Base-by-base conservation (phyloP, 2,329 filamentous ascomycete genomes). In the Magnaporthiopsis incrustans region DNA sequence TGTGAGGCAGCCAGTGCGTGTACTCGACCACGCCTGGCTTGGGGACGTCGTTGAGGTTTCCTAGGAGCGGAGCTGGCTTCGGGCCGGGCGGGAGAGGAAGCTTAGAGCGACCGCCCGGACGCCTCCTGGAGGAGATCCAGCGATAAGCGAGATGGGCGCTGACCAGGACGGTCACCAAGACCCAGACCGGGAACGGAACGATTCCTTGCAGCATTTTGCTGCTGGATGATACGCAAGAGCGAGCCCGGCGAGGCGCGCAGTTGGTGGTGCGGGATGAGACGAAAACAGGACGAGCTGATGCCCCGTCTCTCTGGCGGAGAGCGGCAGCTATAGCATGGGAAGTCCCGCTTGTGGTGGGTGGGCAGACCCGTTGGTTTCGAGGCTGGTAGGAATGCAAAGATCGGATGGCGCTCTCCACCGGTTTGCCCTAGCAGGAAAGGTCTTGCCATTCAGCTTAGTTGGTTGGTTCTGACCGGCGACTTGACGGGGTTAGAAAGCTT, bases 21-120 rank as follows among this genome's bases (percentile, higher is more conserved):
- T 72, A 77, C 65, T 79, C 76, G 5, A 69, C 71, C 7, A 65
- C 67, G 1, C 73, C 75, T 0, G 65, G 62, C 0, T 74, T 70
- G 0, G 82, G 82, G 14, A 85, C 70, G 66, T 84, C 81, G 1
- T 68, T 66, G 22, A 84, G 66, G 67, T 84, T 85, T 4, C 82
- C 82, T 4, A 85, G 35, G 0, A 85, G 18, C 0, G 80, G 80
- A 8, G 79, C 69, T 0, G 75, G 75, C 53, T 74, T 80, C 0
- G 82, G 83, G 0, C 83, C 83, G 1, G 82, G 82, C 1, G 81
- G 82, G 10, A 63, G 30, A 3, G 44, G 44, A 25, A 53, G 44
- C 44, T 53, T 53, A 22, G 44, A 53, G 44, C 22, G 44, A 25
- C 18, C 4, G 44, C 44, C 18, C 44, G 8, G 22, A 7, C 18